Conservation (phyloP, 139 green algal genomes). For the Chlamydomonas schloesseri region DNA sequence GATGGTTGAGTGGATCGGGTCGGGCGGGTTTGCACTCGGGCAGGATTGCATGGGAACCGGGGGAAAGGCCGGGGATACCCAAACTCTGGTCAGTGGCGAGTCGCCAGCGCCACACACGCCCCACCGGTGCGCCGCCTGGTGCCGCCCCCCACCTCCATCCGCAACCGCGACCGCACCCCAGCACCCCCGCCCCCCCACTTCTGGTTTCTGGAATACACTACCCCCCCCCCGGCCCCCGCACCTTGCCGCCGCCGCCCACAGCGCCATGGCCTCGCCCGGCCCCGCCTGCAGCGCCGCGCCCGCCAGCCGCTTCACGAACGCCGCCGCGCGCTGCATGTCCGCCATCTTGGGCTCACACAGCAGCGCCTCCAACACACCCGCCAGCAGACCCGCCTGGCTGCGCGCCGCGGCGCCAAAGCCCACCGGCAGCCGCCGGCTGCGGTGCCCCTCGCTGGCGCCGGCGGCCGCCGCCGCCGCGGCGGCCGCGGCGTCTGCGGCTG, state of each 20-base stretch:
- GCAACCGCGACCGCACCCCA: too few relatives aligned
- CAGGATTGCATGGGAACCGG: too few relatives aligned
- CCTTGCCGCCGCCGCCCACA: constrained; percentile 32
- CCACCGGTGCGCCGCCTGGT: too few relatives aligned
- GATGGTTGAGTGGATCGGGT: too few relatives aligned
- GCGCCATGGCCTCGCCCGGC: constrained; percentile 41
- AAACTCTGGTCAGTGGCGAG: too few relatives aligned
- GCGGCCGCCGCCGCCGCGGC: background rate
- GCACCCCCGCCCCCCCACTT: too few relatives aligned
- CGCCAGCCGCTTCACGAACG: constrained; percentile 47
- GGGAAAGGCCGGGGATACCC: too few relatives aligned
- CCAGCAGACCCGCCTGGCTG: constrained; percentile 44
- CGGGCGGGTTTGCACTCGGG: too few relatives aligned
- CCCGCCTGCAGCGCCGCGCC: constrained; percentile 15
- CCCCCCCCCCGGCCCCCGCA: background rate
- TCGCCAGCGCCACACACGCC: too few relatives aligned
- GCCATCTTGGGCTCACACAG: constrained; percentile 61
- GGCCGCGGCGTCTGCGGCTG: background rate
- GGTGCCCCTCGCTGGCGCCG: background rate
- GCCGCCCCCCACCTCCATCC: too few relatives aligned
- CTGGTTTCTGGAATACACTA: too few relatives aligned
- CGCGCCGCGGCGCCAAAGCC: background rate
- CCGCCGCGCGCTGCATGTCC: constrained; percentile 58
- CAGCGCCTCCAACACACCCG: constrained; percentile 49
- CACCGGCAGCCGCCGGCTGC: background rate